Base-by-base conservation (phyloP, 164 flowering plant genomes). In the Magnolia officinalis region DNA sequence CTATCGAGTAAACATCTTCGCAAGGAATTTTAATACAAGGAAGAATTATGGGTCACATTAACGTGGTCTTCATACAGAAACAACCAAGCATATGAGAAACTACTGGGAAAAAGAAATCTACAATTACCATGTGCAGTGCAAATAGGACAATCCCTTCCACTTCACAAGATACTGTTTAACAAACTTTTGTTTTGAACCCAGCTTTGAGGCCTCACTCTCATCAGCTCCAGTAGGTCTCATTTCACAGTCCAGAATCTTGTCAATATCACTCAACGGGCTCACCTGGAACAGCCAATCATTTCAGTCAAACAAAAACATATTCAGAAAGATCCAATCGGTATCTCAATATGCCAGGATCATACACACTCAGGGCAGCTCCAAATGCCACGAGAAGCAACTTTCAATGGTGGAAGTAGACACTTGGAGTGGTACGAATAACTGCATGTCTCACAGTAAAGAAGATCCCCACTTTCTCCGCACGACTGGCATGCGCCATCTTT, bases 311-410 rank as follows among this genome's bases (percentile, higher is more conserved):
- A 71, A 74, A 10, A 23, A 71, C 49, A 65, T 3, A 58, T 67
- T 21, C 63, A 70, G 45, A 64, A 65, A 7, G 24, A 63, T 19
- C 21, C 5, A 72, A 63, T 26, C 14, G 16, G 67, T 59, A 51
- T 52, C 52, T 26, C 14, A n/a, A 63, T 59, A 51, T 52, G 51
- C 74, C 0, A 63, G 79, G 75, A 74, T n/a, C 97, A 77, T 96
- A 96, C 99, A 84, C 99, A 96, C 90, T 92, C 97, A 70, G 98
- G 99, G 84, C 99, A 96, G 65, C 88, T 91, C 99, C 99, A 96
- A 73, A 77, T 85, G 74, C 82, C 83, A 61, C 91, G 88, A 79
- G 79, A 74, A 74, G 90, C 89, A 78, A 83, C 85, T 86, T 89
- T 94, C 55, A 88, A 69, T 0, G 93, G 90, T 29, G 98, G 97